phyloP scores from a whole-genome alignment of 75 land plant species.

The Selaginella moellendorffii region DNA sequence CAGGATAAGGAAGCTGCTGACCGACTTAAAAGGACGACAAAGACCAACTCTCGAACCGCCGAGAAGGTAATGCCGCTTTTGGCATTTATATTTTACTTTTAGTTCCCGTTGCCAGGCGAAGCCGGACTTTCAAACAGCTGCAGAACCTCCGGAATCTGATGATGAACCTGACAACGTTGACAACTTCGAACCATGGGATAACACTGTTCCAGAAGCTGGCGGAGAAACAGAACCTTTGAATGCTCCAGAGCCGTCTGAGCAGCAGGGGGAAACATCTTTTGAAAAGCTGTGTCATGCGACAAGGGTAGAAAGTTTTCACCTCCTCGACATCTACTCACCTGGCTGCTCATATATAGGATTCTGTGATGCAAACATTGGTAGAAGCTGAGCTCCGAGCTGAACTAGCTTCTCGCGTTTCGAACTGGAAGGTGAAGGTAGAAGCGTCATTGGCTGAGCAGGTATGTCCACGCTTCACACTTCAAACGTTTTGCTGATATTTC shows the following conservation, averaged over 20 bases:
- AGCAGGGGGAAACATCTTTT: slow-evolving; percentile 29
- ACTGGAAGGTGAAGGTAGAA: slow-evolving; percentile 81
- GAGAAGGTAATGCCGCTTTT: too few relatives aligned
- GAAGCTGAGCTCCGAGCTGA: slow-evolving; percentile 64
- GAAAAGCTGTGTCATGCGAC: slow-evolving; percentile 81
- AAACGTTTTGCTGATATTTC: slow-evolving; percentile 3
- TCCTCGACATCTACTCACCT: neutral
- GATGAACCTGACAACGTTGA: slow-evolving; percentile 1
- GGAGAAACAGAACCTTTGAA: neutral
- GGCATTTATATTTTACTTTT: too few relatives aligned
- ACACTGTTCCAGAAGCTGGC: neutral
- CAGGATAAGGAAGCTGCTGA: neutral
- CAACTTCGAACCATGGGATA: neutral
- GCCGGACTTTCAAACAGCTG: too few relatives aligned
- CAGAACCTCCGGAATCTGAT: neutral
- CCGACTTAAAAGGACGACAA: neutral
- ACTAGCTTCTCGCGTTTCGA: slow-evolving; percentile 56
- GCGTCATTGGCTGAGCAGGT: slow-evolving; percentile 58
- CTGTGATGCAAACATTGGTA: slow-evolving; percentile 52
- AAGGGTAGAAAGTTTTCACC: slow-evolving; percentile 27
- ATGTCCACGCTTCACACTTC: neutral
- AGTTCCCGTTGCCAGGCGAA: too few relatives aligned
- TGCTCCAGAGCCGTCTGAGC: neutral
- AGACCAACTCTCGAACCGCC: neutral
- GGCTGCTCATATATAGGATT: slow-evolving; percentile 35